Evolutionary conservation across 2,329 filamentous ascomycete species (phyloP).

Genomic region (Venturia asperata): DNA sequence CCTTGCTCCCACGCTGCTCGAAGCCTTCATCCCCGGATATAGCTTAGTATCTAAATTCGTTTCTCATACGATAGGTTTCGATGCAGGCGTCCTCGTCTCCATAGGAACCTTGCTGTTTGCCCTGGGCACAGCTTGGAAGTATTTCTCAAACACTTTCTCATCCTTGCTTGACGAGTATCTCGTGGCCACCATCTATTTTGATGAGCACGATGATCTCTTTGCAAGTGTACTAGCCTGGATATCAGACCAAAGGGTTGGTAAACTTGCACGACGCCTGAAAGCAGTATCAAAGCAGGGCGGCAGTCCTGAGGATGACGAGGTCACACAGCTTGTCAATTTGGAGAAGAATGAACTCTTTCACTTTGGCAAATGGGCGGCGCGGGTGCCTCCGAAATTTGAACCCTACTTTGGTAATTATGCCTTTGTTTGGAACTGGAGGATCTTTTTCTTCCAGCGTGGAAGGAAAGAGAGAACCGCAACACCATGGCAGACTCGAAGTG

Average conservation of each 20-base stretch:
- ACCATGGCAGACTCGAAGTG: slow-evolving; percentile 24
- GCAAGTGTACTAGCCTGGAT: slow-evolving; percentile 39
- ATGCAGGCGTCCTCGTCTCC: slow-evolving; percentile 43
- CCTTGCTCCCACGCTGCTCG: slow-evolving; percentile 42
- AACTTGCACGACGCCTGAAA: slow-evolving; percentile 32
- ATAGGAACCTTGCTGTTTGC: slow-evolving; percentile 38
- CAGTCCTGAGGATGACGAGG: slow-evolving; percentile 29
- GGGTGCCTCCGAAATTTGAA: slow-evolving; percentile 43
- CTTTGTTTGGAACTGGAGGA: slow-evolving; percentile 38
- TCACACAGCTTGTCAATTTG: slow-evolving; percentile 30
- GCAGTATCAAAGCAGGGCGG: slow-evolving; percentile 34
- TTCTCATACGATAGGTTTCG: slow-evolving; percentile 38
- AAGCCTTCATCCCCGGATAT: slow-evolving; percentile 46
- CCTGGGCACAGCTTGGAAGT: slow-evolving; percentile 32
- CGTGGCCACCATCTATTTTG: slow-evolving; percentile 40
- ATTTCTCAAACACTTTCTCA: slow-evolving; percentile 30
- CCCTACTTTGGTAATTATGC: slow-evolving; percentile 41
- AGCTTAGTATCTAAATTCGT: slow-evolving; percentile 40
- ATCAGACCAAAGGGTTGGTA: slow-evolving; percentile 34
- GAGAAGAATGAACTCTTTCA: slow-evolving; percentile 41
- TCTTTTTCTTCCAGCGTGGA: slow-evolving; percentile 37
- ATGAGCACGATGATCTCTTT: slow-evolving; percentile 40
- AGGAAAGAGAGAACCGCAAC: slow-evolving; percentile 24
- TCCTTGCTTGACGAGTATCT: slow-evolving; percentile 31
- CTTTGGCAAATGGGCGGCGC: slow-evolving; percentile 43